Base-by-base conservation (phyloP, 202 grass and related monocot species). In the Panicum hallii region DNA sequence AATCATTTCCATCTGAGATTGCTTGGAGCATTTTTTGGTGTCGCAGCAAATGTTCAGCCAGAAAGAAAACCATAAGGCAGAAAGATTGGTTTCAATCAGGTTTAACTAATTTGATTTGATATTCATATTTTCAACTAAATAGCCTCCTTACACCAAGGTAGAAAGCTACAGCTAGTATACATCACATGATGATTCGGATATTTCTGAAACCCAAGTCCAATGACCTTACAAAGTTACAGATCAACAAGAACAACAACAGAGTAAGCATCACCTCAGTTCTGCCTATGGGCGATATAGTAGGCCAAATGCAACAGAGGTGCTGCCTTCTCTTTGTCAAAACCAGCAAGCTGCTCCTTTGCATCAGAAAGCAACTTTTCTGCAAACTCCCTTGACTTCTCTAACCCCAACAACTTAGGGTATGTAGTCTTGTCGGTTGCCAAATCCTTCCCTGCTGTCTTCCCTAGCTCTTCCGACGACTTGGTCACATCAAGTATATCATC, bases 401-500 rank as follows among this genome's bases (percentile, higher is more conserved):
- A 45, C 30, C 95, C 93, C 32, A 98, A 28, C 22, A 98, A 74
- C 85, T 95, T 98, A 0, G 91, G 95, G 63, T 98, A 98, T 11
- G 93, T 98, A 1, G 95, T 92, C 85, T 98, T 98, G 71, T 95
- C 95, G 46, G 87, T 95, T 11, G 91, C 89, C 85, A 92, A 75
- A 75, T 98, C 95, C 86, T 98, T 98, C 28, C 95, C 93, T 0
- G 95, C 91, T 5, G 95, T 95, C 83, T 95, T 98, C 12, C 95
- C 95, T 10, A 98, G 82, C 80, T 95, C 95, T 70, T 94, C 79
- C 9, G 93, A 98, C 0, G 91, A 94, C 75, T 92, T 95, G 60
- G 93, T 98, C 6, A 95, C 89, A 76, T 98, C 95, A 50, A 98
- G 93, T 77, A 98, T 98, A 55, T 98, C 95, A 54, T 98, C 95